Conservation (phyloP, 768 basidiomycete species). For the Mycena epipterygia region DNA sequence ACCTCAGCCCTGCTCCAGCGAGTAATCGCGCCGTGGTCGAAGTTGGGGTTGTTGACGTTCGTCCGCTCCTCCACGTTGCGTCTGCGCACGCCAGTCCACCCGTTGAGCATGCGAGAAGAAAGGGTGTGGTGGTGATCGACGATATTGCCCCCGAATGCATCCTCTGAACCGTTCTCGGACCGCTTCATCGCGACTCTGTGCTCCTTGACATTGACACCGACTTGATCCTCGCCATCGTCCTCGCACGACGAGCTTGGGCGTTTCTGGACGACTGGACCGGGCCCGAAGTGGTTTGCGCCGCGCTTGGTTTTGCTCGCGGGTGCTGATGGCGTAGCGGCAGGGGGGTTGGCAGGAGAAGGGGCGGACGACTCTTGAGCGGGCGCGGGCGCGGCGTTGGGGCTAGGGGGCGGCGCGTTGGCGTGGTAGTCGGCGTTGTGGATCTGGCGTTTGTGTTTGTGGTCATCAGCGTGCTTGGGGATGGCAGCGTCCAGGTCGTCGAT, state of each 20-base stretch:
- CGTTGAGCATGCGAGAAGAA: background rate
- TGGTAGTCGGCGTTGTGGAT: slow-evolving; percentile 36
- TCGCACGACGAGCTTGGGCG: background rate
- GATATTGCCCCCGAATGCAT: background rate
- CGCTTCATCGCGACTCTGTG: background rate
- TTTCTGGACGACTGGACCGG: background rate
- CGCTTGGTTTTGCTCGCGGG: slow-evolving; percentile 22
- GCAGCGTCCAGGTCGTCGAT: background rate
- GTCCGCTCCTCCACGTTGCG: slow-evolving; percentile 26
- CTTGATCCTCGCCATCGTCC: background rate
- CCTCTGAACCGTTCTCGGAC: background rate
- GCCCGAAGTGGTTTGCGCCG: background rate
- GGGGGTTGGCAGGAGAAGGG: background rate
- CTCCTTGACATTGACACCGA: background rate
- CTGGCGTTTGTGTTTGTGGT: slow-evolving; percentile 17
- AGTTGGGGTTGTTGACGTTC: slow-evolving; percentile 22
- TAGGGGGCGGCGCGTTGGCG: slow-evolving; percentile 20
- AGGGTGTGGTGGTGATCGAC: background rate
- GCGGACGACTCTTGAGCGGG: slow-evolving; percentile 1
- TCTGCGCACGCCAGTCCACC: slow-evolving; percentile 14
- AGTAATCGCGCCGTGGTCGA: slow-evolving; percentile 18
- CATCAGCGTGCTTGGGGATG: background rate
- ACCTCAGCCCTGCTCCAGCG: slow-evolving; percentile 28
- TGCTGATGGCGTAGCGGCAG: slow-evolving; percentile 1
- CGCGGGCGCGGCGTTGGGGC: slow-evolving; percentile 8